A percentile compares a stretch with the other conserved stretches of the same genome.
These are phyloP conservation scores for Biscogniauxia sp. DNA, from an alignment of 2,329 filamentous ascomycete genomes.

Conservation along the genomic window DNA sequence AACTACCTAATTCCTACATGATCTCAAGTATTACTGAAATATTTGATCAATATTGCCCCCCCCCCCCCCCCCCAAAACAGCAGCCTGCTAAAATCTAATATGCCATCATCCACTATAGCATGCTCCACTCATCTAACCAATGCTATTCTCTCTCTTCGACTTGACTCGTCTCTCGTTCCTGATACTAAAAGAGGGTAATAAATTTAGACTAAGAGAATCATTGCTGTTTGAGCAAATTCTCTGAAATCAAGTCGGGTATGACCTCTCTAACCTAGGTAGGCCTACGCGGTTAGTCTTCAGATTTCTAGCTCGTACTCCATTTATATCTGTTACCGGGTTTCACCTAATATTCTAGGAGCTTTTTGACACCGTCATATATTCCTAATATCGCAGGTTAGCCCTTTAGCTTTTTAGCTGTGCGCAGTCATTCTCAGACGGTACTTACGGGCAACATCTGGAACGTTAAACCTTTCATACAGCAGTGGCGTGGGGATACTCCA, in stretches of 20 bases:
- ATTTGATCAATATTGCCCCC: too few species aligned
- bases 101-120: too few species aligned
- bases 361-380: conserved; percentile 70
- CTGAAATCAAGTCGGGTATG: not conserved
- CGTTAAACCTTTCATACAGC: conserved; percentile 74
- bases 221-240: not conserved
- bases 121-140: too few species aligned
- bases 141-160: too few species aligned
- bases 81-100: too few species aligned
- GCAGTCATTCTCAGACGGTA: conserved; percentile 30
- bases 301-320: not conserved
- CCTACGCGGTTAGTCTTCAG: not conserved
- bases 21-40: too few species aligned
- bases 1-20: too few species aligned
- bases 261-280: not conserved
- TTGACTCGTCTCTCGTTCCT: too few species aligned
- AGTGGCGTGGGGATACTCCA: conserved; percentile 84
- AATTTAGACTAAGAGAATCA: too few species aligned
- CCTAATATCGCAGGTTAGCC: conserved; percentile 42
- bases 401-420: not conserved
- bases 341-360: conserved; percentile 60
- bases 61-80: too few species aligned
- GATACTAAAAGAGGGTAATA: too few species aligned
- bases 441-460: conserved; percentile 86
- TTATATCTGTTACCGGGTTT: not conserved